Conservation (phyloP, 1,139 yeast species). For the Suhomyces bolitotheri region DNA sequence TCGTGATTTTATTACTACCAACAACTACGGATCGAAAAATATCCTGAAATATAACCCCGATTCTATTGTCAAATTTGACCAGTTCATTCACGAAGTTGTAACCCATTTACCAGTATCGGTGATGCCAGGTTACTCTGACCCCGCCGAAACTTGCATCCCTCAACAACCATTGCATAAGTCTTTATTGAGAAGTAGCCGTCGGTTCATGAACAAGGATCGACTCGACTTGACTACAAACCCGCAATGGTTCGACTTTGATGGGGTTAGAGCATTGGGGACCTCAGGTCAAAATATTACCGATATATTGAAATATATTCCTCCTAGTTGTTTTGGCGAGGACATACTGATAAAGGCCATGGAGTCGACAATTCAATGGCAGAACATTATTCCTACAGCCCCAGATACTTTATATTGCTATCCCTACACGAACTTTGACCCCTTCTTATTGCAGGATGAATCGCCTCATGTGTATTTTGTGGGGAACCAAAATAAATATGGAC, state of each 20-base stretch:
- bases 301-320: slow-evolving; percentile 58
- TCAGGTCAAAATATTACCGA: slow-evolving; percentile 87
- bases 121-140: slow-evolving; percentile 85
- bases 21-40: slow-evolving; percentile 56
- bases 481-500: slow-evolving; percentile 65
- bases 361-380: slow-evolving; percentile 77
- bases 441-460: slow-evolving; percentile 60
- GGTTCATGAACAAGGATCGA: slow-evolving; percentile 41
- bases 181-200: slow-evolving; percentile 53
- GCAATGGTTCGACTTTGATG: slow-evolving; percentile 55
- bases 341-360: slow-evolving; percentile 47
- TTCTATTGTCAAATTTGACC: slow-evolving; percentile 50
- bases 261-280: slow-evolving; percentile 62
- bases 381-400: slow-evolving; percentile 92
- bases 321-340: slow-evolving; percentile 16
- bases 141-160: slow-evolving; percentile 80
- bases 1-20: slow-evolving; percentile 34
- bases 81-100: slow-evolving; percentile 58
- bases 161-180: slow-evolving; percentile 87
- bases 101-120: slow-evolving; percentile 66
- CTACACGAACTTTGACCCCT: slow-evolving; percentile 77
- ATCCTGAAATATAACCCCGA: slow-evolving; percentile 49
- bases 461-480: slow-evolving; percentile 91
- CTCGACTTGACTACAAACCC: slow-evolving; percentile 72
- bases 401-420: slow-evolving; percentile 94